Base-by-base conservation (phyloP, 768 basidiomycete genomes). In the Lactarius sanguifluus region DNA sequence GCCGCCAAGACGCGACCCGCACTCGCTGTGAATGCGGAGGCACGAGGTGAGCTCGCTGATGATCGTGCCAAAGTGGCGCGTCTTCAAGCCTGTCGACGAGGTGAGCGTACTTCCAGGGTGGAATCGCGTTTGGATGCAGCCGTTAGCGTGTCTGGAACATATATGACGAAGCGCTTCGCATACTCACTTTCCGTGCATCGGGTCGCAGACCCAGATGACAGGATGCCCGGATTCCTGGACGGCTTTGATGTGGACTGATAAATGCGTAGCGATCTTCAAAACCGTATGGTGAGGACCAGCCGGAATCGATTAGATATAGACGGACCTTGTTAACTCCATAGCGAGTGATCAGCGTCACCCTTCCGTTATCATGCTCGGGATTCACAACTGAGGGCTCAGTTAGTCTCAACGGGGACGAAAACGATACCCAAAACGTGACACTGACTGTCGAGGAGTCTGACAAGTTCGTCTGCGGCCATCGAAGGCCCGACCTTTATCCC, bases 151-250 rank as follows among this genome's bases (percentile, higher is more conserved):
- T 52, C 25, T 13, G n/a, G 13, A 6, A 52, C 50, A 52, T 18
- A 41, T 25, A 2, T 15, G 10, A 52, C 12, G 13, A 52, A 28
- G 12, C 1, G 13, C 8, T 10, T 30, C 9, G n/a, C 36, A n/a
- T 5, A 82, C 91, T 71, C 73, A 94, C 94, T 98, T 97, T 79
- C 96, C 96, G 72, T 98, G 96, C 96, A 98, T 98, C 2, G 96
- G 95, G 77, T 98, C 97, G 73, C 92, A 96, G 59, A 96, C 84
- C 94, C 96, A 98, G 10, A 89, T 85, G 2, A 97, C 95, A 1
- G 91, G 91, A 74, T 98, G 95, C 0, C 84, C 85, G 2, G 93
- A 89, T 59, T 77, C 69, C 73, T 91, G 87, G 18, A 99, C 96
- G 9, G 87, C 89, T 15, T 76, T 75, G 74, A 99, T 96, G 75